Conservation (phyloP, 495 filamentous ascomycete genomes). For the Aspergillus bridgeri region DNA sequence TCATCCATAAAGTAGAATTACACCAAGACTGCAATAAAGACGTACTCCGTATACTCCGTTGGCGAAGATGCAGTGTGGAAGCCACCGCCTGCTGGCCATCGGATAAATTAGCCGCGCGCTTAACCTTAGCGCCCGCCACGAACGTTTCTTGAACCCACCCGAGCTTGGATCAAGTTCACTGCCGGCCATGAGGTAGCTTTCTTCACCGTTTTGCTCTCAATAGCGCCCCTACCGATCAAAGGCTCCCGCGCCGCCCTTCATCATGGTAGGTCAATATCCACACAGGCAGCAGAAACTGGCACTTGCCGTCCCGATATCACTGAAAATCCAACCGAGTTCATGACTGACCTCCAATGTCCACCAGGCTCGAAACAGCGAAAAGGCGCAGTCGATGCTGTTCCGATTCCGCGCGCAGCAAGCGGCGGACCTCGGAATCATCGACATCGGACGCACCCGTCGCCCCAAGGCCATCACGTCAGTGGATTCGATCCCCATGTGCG, state of each 20-base stretch:
- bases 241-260: constrained; percentile 20
- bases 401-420: constrained; percentile 98
- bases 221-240: constrained; percentile 10
- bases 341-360: constrained; percentile 14
- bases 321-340: constrained; percentile 1
- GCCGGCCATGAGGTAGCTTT: constrained; percentile 8
- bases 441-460: constrained; percentile 82
- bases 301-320: not conserved
- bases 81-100: not conserved
- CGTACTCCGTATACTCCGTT: not conserved
- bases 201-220: constrained; percentile 16
- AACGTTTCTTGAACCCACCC: constrained; percentile 17
- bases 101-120: constrained; percentile 24
- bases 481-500: constrained; percentile 78
- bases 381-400: constrained; percentile 99
- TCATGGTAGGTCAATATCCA: constrained; percentile 29
- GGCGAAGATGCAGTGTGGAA: not conserved
- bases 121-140: constrained; percentile 22
- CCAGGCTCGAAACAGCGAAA: constrained; percentile 85
- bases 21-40: not conserved
- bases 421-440: constrained; percentile 92
- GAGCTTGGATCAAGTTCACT: constrained; percentile 18
- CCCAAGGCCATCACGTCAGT: constrained; percentile 86
- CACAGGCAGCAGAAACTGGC: not conserved
- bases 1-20: too few species aligned